Evolutionary conservation across 1,284 basidiomycete species (phyloP).

Genomic region (Schizophyllum amplum): DNA sequence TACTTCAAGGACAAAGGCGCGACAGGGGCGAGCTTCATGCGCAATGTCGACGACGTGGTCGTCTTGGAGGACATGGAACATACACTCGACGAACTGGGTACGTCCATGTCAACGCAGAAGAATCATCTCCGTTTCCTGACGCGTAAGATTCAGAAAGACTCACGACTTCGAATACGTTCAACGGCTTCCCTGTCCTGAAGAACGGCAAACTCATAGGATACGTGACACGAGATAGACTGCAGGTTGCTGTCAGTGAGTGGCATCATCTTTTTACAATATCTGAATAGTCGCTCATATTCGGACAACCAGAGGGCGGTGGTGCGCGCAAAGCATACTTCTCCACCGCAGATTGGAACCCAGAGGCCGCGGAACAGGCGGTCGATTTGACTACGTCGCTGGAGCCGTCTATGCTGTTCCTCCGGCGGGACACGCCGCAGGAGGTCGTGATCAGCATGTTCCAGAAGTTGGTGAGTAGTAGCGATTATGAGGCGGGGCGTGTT

Average conservation of each 20-base stretch:
- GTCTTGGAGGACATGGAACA: slow-evolving; percentile 40
- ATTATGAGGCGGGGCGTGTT: slow-evolving; percentile 13
- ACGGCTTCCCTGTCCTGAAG: slow-evolving; percentile 57
- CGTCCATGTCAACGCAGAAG: slow-evolving; percentile 11
- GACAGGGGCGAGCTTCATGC: slow-evolving; percentile 58
- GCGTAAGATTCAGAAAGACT: slow-evolving; percentile 19
- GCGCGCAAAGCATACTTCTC: slow-evolving; percentile 25
- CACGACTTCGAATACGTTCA: slow-evolving; percentile 34
- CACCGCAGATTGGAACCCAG: not conserved
- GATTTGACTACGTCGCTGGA: slow-evolving; percentile 35
- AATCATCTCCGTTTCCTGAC: not conserved
- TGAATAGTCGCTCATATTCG: slow-evolving; percentile 16
- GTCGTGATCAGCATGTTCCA: slow-evolving; percentile 68
- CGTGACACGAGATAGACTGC: slow-evolving; percentile 46
- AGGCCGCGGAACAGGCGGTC: slow-evolving; percentile 10
- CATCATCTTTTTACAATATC: not conserved
- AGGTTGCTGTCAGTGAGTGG: slow-evolving; percentile 39
- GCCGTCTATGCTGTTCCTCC: slow-evolving; percentile 53
- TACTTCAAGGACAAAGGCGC: slow-evolving; percentile 62
- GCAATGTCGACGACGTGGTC: slow-evolving; percentile 38
- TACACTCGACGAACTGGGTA: slow-evolving; percentile 43
- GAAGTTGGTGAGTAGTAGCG: slow-evolving; percentile 38
- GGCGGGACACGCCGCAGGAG: slow-evolving; percentile 61
- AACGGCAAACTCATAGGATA: slow-evolving; percentile 49
- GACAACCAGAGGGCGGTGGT: slow-evolving; percentile 28